A percentile compares a stretch with the other conserved stretches of the same genome.
These are phyloP conservation scores for Botrytis fragariae DNA, from an alignment of 2,329 filamentous ascomycete genomes.

Conservation along the genomic window DNA sequence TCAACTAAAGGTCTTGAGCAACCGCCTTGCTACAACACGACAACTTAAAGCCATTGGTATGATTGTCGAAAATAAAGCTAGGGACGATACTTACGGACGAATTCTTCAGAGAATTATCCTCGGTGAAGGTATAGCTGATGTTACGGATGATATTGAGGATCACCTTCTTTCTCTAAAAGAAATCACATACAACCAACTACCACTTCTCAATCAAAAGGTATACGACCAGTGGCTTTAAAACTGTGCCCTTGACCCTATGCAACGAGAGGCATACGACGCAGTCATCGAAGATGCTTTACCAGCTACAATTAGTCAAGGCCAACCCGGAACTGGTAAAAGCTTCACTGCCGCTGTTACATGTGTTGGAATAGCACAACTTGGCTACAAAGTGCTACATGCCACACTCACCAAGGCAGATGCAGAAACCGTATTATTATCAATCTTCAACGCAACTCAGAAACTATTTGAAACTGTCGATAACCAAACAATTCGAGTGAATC, in stretches of 20 bases:
- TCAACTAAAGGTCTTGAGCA: neutral
- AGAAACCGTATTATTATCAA: neutral
- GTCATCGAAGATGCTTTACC: neutral
- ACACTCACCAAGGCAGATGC: neutral
- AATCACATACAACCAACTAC: neutral
- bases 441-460: neutral
- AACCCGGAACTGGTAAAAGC: neutral
- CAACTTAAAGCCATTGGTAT: neutral
- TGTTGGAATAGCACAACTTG: neutral
- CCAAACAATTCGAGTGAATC: neutral
- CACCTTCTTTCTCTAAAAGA: neutral
- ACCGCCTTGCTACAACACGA: neutral
- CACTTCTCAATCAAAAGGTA: neutral
- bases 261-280: neutral
- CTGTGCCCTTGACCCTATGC: neutral
- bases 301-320: neutral
- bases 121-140: neutral
- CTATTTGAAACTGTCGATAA: neutral
- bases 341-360: neutral
- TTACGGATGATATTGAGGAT: neutral
- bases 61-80: neutral
- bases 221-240: neutral
- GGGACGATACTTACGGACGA: neutral
- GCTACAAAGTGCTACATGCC: neutral
- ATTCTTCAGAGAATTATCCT: neutral